Conservation (phyloP, 176 grass and related monocot species). For the Eleusine indica region DNA sequence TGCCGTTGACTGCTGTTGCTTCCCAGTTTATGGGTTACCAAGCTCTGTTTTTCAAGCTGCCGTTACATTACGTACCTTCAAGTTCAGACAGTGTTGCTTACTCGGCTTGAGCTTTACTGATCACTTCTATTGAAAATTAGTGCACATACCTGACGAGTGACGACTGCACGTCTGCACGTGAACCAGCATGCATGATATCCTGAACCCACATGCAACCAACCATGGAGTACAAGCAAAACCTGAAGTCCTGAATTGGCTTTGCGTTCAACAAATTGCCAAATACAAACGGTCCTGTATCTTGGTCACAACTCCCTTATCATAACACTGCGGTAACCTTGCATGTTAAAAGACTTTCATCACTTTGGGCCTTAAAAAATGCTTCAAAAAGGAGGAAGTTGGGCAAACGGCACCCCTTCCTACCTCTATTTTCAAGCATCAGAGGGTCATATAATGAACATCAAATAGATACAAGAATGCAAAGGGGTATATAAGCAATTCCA, state of each 20-base stretch:
- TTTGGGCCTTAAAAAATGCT: too few relatives aligned
- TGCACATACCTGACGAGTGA: not conserved
- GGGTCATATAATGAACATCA: not conserved
- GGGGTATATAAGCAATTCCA: conserved; percentile 15
- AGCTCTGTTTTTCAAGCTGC: not conserved
- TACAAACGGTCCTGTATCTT: not conserved
- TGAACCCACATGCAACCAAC: not conserved
- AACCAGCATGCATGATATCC: not conserved
- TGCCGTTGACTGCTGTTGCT: conserved; percentile 7
- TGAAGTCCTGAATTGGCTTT: not conserved
- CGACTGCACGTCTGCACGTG: not conserved
- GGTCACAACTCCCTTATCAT: not conserved
- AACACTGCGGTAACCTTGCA: too few relatives aligned
- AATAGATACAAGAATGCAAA: conserved; percentile 4
- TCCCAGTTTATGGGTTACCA: not conserved
- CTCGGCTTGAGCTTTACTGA: not conserved
- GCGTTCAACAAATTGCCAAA: not conserved
- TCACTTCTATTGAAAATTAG: not conserved
- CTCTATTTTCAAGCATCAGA: conserved; percentile 14
- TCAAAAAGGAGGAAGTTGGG: not conserved
- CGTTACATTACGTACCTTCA: not conserved
- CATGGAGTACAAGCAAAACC: not conserved
- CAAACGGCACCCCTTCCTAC: not conserved
- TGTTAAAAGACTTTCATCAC: too few relatives aligned
- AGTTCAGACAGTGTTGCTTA: not conserved